Evolutionary conservation across 192 early-diverging fungal genomes (phyloP), one percentile per base, ranked within the genome.

Genomic region (Mortierella hygrophila): DNA sequence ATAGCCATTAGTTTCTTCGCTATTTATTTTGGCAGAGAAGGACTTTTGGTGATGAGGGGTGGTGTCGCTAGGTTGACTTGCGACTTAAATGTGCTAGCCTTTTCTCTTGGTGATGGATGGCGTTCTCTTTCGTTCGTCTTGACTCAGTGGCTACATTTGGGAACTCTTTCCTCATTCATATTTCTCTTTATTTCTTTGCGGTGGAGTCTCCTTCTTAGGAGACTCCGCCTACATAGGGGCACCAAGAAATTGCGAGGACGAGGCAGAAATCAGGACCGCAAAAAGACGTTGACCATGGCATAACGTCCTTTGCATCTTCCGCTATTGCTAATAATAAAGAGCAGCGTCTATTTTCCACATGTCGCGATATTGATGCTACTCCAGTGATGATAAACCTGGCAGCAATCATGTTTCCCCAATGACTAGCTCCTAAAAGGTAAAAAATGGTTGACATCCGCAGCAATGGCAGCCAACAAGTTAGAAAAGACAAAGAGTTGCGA

Each of bases 51-150:
- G 55, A 57, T 57, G 55, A 57, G 23, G 55, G 55, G 55, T 72
- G 70, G 70, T 72, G 70, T 42, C 70, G 70, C 70, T 72, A 72
- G 70, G 37, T 41, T 41, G 21, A 72, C 70, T 72, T 72, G 70
- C 70, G 70, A 42, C 70, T 72, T 44, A 72, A 72, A 72, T 72
- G 38, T 42, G 70, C 70, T 72, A 42, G 70, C 70, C 70, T 72
- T 46, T 46, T 42, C 41, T 42, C 40, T 72, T 72, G 11, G 55
- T 32, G 29, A 65, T 52, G 10, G 40, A 29, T 46, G 26, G 26
- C 37, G 69, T 23, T 29, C 23, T 29, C 13, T 7, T 42, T 72
- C 49, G 15, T 47, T 72, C 6, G 29, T 23, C 18, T 6, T 47
- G 20, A n/a, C 8, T 13, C 20, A 20, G 42, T n/a, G 35, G 26